Evolutionary conservation across 2,329 filamentous ascomycete genomes (phyloP).

Genomic region (Penicillium sp.): DNA sequence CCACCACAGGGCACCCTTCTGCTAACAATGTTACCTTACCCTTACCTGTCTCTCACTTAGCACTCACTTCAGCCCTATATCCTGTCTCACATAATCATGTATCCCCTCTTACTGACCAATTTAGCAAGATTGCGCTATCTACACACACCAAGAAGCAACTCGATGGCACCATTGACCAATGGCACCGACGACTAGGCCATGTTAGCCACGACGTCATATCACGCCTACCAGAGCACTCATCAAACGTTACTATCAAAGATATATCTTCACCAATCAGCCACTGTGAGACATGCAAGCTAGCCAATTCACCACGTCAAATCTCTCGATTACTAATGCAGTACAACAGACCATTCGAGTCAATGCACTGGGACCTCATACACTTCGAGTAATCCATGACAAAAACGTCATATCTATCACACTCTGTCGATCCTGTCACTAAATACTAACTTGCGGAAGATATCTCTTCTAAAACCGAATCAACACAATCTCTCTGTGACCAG

Average conservation of each 20-base stretch:
- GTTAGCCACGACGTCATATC: background rate
- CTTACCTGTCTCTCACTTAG: too few species aligned
- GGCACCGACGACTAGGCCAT: background rate
- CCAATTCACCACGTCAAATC: background rate
- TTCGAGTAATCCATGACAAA: background rate
- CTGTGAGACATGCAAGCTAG: background rate
- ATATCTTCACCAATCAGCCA: background rate
- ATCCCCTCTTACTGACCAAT: background rate
- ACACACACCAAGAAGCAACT: background rate
- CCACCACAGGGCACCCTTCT: background rate
- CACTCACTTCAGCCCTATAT: too few species aligned
- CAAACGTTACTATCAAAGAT: too few species aligned
- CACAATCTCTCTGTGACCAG: background rate
- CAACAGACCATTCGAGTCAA: background rate
- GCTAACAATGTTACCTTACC: background rate
- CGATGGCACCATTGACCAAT: background rate
- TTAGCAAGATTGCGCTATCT: background rate
- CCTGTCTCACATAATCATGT: background rate
- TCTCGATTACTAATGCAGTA: background rate
- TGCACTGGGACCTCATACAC: background rate
- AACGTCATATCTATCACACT: too few species aligned
- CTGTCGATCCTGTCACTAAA: too few species aligned
- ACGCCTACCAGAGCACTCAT: background rate
- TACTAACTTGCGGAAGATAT: too few species aligned
- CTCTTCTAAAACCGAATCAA: background rate